Evolutionary conservation across 352 stramenopile species (phyloP), one percentile per base, ranked within the genome.

Genomic region (Globisporangium polare): DNA sequence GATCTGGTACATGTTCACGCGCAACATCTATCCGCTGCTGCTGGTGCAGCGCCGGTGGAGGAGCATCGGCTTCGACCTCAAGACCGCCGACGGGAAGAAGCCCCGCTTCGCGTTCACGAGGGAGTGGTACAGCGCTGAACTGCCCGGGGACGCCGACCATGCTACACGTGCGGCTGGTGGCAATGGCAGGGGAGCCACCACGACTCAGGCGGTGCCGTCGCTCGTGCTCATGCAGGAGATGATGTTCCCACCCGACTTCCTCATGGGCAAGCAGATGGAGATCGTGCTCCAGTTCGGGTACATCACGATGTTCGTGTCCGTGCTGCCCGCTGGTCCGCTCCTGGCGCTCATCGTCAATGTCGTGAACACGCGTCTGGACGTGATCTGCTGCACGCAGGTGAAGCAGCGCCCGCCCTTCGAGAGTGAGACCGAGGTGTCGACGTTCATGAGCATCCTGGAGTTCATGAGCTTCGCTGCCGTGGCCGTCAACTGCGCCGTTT

Each of bases 301-400:
- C 70, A 83, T 98, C 43, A 98, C 92, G 35, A 88, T 98, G 72
- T 98, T 98, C 71, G 90, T 96, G 2, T 92, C 84, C 0, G 95
- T 96, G 43, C 89, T 97, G 58, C 93, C 93, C 0, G 64, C 92
- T 17, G 95, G 88, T 22, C 86, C 93, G 18, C 67, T 98, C 45
- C 78, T 98, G 56, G 90, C 90, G 24, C 74, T 96, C 46, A 46
- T 94, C 27, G 90, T 82, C 51, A 97, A 97, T 63, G 78, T 93
- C 1, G 67, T 98, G 58, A 92, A 96, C 54, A 92, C 89, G 56
- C 80, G 92, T 37, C 68, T 95, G 7, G 88, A 97, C 58, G 86
- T 94, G 0, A 69, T 86, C 9, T 94, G 90, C 65, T 83, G 89
- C 50, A 81, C 83, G 9, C 77, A 93, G 42, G 77, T 83, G 46